Evolutionary conservation across 345 rosid genomes (phyloP), one percentile per base, ranked within the genome.

Genomic region (Dovyalis caffra): DNA sequence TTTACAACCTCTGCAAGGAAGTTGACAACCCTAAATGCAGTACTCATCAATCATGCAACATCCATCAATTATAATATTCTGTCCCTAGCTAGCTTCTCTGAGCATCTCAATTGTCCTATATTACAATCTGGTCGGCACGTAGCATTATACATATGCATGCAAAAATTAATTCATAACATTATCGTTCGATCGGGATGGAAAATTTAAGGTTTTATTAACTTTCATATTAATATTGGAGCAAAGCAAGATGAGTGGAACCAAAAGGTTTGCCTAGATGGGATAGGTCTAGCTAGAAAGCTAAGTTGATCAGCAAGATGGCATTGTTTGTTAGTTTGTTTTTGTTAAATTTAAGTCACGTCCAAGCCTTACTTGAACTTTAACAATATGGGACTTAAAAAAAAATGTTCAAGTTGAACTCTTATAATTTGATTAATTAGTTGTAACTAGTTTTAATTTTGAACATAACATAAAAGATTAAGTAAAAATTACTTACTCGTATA

Each of bases 11-110:
- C 80, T 79, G 81, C 79, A 49, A 72, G n/a, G 9, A 38, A 74
- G 71, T 70, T 82, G 82, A 78, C 84, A 33, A 66, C 43, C 66
- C 66, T 74, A 58, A 64, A 66, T 71, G 76, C 68, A n/a, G n/a
- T n/a, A n/a, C n/a, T n/a, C n/a, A n/a, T n/a, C n/a, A n/a, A n/a
- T n/a, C n/a, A n/a, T n/a, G n/a, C n/a, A n/a, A n/a, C n/a, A 66
- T 31, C n/a, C 7, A 31, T 40, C 72, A 43, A 2, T 65, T 20
- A 29, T 35, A 4, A 18, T 26, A n/a, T 58, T 65, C 29, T 47
- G 14, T 58, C 64, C 64, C 35, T 4, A 23, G 18, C 15, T 70
- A 53, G 45, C 67, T 43, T 57, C 67, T 18, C 14, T 60, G 33
- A 21, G 71, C 81, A 72, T 56, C 60, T 64, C 40, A 62, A 2